Evolutionary conservation across 108 stramenopile species (phyloP).

Genomic region (Skeletonema tropicum): DNA sequence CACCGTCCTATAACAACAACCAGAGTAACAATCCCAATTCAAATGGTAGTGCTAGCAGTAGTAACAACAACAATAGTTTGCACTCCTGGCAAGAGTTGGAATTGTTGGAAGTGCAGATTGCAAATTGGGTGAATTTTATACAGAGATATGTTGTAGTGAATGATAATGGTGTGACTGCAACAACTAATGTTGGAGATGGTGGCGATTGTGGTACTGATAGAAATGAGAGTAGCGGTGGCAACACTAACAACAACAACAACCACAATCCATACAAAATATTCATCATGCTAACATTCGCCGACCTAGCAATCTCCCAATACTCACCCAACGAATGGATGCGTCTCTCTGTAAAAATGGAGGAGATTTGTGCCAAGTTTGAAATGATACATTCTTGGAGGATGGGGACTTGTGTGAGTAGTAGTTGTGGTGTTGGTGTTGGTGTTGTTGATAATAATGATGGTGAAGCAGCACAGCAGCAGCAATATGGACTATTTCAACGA

Average conservation of each 20-base stretch:
- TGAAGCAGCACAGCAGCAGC: not conserved
- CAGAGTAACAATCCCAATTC: no score
- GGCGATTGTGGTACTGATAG: not conserved
- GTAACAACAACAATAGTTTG: not conserved
- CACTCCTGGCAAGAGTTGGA: constrained; percentile 13
- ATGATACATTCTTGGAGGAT: constrained; percentile 27
- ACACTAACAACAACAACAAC: not conserved
- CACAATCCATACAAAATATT: not conserved
- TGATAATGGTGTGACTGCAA: no score
- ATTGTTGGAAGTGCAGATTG: constrained; percentile 20
- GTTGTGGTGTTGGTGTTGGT: not conserved
- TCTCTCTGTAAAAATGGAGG: constrained; percentile 17
- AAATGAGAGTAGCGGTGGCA: not conserved
- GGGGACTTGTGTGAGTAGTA: constrained; percentile 9
- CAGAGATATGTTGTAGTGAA: not conserved
- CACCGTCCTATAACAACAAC: not conserved
- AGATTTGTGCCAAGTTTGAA: constrained; percentile 13
- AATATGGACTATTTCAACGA: constrained; percentile 19
- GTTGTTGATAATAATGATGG: not conserved
- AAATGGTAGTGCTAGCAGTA: no score
- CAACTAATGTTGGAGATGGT: not conserved
- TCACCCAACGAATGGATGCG: constrained; percentile 23
- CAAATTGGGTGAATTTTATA: constrained; percentile 14
- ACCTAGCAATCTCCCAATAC: constrained; percentile 12
- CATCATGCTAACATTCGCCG: constrained; percentile 19